Conservation (phyloP, 75 land plant species). For the Pseudotsuga menziesii region DNA sequence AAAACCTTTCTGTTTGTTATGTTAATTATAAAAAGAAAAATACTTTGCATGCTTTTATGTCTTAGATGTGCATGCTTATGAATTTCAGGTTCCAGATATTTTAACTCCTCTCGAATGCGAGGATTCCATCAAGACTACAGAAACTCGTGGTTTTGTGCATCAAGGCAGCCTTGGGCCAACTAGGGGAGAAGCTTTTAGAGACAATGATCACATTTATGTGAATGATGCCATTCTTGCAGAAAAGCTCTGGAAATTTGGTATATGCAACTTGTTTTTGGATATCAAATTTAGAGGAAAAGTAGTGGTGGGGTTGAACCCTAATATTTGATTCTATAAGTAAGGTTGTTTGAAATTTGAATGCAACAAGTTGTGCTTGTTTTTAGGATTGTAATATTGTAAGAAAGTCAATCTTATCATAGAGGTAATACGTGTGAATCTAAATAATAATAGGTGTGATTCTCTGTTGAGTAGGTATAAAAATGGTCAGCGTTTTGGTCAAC, state of each 20-base stretch:
- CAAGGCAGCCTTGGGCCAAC: conserved; percentile 93
- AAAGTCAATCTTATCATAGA: background rate
- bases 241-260: conserved; percentile 70
- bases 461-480: conserved; percentile 54
- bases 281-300: conserved; percentile 52
- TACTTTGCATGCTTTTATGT: background rate
- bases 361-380: background rate
- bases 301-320: conserved; percentile 86
- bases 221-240: conserved; percentile 64
- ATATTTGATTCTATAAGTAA: conserved; percentile 86
- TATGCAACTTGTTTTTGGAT: conserved; percentile 47
- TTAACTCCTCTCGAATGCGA: conserved; percentile 60
- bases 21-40: background rate
- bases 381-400: background rate
- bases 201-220: conserved; percentile 77
- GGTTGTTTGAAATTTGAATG: background rate
- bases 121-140: conserved; percentile 62
- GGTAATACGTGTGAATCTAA: background rate
- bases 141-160: conserved; percentile 62
- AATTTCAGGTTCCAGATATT: conserved; percentile 56
- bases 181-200: conserved; percentile 91
- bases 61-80: no score
- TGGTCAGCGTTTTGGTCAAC: conserved; percentile 86
- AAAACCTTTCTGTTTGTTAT: background rate
- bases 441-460: background rate